A percentile compares a stretch with the other conserved stretches of the same genome.
phyloP scores from a whole-genome alignment of 2,329 filamentous ascomycete genomes.

The Neonectria punicea region DNA sequence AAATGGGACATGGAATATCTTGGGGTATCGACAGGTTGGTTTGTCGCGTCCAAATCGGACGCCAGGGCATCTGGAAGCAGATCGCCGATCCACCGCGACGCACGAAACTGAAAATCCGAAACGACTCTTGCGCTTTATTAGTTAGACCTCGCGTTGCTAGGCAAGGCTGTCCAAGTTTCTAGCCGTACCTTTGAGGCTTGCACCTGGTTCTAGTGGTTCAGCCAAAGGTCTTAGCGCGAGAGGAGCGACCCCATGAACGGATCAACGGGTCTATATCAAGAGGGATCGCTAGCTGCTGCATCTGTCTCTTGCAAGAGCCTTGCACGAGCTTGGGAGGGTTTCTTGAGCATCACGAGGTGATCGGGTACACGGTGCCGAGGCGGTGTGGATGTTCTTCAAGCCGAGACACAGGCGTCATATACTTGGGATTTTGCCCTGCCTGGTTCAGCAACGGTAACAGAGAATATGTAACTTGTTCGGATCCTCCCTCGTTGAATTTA shows the following conservation, averaged over 20 bases:
- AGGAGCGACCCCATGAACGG: not conserved
- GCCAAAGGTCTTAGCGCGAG: constrained; percentile 11
- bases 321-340: not conserved
- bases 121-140: not conserved
- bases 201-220: not conserved
- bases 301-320: not conserved
- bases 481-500: not conserved
- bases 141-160: not conserved
- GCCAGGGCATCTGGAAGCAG: not conserved
- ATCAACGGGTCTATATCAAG: not conserved
- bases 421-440: not conserved
- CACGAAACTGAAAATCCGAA: constrained; percentile 11
- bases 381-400: not conserved
- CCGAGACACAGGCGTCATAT: not conserved
- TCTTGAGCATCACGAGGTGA: not conserved
- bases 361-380: not conserved
- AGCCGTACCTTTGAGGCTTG: not conserved
- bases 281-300: not conserved
- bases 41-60: not conserved
- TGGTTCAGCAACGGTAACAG: not conserved
- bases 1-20: constrained; percentile 6
- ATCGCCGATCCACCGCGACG: constrained; percentile 2
- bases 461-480: not conserved
- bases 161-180: not conserved
- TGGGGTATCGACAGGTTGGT: not conserved